These are phyloP conservation scores for Schwanniomyces sp. DNA, from an alignment of 805 yeast species.

Conservation along the genomic window DNA sequence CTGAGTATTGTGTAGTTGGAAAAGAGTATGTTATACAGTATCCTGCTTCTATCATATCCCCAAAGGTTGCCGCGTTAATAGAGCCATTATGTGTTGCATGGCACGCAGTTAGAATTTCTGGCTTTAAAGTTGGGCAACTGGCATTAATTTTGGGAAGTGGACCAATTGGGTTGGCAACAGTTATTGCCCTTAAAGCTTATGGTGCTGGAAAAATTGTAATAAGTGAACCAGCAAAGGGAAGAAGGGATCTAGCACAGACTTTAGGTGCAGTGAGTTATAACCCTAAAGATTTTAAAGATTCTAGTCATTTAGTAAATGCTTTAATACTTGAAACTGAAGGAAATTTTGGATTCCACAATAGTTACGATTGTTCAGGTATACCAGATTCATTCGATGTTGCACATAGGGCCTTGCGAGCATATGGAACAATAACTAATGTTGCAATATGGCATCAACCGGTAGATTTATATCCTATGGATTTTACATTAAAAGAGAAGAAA, in stretches of 20 bases:
- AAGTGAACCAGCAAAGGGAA: constrained; percentile 55
- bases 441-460: constrained; percentile 59
- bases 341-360: constrained; percentile 45
- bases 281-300: constrained; percentile 2
- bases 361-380: constrained; percentile 57
- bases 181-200: constrained; percentile 50
- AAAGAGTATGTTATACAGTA: constrained; percentile 39
- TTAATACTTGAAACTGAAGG: constrained; percentile 33
- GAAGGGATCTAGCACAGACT: constrained; percentile 55
- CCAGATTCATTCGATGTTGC: constrained; percentile 53
- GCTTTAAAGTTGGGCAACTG: constrained; percentile 40
- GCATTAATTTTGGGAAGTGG: constrained; percentile 66
- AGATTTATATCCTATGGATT: constrained; percentile 51
- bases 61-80: constrained; percentile 50
- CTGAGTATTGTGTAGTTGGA: constrained; percentile 47
- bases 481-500: constrained; percentile 52
- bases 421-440: constrained; percentile 57
- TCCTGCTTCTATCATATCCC: constrained; percentile 38
- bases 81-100: constrained; percentile 64
- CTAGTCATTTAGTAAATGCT: constrained; percentile 22
- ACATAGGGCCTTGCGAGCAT: constrained; percentile 45
- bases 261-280: constrained; percentile 41
- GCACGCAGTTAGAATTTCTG: constrained; percentile 54
- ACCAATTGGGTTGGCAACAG: constrained; percentile 60
- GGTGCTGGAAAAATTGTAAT: constrained; percentile 41